Evolutionary conservation across 345 rosid genomes (phyloP).

Genomic region (Lumnitzera littorea): DNA sequence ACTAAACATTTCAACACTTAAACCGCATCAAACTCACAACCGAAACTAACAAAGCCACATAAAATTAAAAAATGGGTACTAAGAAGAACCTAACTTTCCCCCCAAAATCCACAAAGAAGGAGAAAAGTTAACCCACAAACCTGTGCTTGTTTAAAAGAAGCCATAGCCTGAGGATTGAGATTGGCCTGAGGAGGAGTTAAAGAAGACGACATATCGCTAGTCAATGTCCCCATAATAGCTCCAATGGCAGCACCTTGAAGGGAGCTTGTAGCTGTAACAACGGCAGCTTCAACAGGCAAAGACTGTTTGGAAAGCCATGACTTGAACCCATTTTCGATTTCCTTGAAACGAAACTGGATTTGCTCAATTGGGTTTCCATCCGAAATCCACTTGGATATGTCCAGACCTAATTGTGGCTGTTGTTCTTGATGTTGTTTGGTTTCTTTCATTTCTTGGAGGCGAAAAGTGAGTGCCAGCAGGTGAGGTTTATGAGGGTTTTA

Average conservation of each 20-base stretch:
- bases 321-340: conserved; percentile 56
- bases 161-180: conserved; percentile 73
- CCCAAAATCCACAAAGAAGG: neutral
- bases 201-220: conserved; percentile 47
- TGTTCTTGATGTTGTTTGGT: conserved; percentile 24
- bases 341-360: conserved; percentile 49
- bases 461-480: too few relatives aligned
- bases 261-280: conserved; percentile 66
- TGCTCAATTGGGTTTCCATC: conserved; percentile 52
- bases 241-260: conserved; percentile 87
- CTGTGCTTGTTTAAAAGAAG: conserved; percentile 86
- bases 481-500: too few relatives aligned
- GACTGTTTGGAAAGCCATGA: conserved; percentile 75
- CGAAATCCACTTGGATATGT: conserved; percentile 26
- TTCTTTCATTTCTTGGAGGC: conserved; percentile 31
- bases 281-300: conserved; percentile 64
- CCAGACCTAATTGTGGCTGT: conserved; percentile 5
- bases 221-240: conserved; percentile 63
- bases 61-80: too few relatives aligned
- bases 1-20: too few relatives aligned
- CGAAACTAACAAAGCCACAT: too few relatives aligned
- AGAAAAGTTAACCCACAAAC: conserved; percentile 16
- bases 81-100: neutral
- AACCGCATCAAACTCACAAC: too few relatives aligned
- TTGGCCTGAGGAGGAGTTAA: conserved; percentile 34